A percentile compares a stretch with the other conserved stretches of the same genome.
These are phyloP conservation scores for Setaria italica DNA, from an alignment of 202 grass and related monocot genomes.

Conservation along the genomic window DNA sequence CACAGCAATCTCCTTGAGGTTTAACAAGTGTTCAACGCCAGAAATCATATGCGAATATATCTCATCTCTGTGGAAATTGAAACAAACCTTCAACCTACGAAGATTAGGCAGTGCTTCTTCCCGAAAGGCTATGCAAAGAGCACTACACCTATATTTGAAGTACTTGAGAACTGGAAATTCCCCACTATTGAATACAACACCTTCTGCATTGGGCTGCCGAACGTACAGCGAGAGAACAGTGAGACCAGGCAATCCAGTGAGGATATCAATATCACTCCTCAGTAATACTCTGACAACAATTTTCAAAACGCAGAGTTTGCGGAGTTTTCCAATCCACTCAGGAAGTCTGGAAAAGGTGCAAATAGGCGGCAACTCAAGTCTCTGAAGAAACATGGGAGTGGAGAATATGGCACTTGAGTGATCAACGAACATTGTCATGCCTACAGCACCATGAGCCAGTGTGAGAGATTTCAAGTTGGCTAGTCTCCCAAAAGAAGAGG, in stretches of 20 bases:
- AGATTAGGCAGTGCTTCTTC: background rate
- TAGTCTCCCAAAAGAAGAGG: too few species aligned
- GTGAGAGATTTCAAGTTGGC: too few species aligned
- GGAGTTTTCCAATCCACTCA: background rate
- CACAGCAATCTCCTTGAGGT: background rate
- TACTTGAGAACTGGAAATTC: background rate
- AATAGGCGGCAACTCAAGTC: background rate
- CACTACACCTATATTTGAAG: background rate
- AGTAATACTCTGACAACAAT: background rate
- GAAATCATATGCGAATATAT: background rate
- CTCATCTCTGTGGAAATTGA: background rate
- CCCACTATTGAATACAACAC: too few species aligned
- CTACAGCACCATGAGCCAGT: too few species aligned
- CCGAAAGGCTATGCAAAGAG: background rate
- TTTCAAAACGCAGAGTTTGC: background rate
- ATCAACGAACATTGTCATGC: too few species aligned
- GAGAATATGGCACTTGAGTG: background rate
- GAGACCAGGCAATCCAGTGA: background rate
- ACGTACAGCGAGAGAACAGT: background rate
- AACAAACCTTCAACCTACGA: background rate
- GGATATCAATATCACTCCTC: background rate
- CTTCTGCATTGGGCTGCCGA: too few species aligned
- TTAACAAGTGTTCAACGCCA: background rate
- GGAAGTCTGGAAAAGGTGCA: background rate
- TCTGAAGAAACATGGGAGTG: background rate